Conservation (phyloP, 2,329 filamentous ascomycete species). For the Aspergillus unguis region DNA sequence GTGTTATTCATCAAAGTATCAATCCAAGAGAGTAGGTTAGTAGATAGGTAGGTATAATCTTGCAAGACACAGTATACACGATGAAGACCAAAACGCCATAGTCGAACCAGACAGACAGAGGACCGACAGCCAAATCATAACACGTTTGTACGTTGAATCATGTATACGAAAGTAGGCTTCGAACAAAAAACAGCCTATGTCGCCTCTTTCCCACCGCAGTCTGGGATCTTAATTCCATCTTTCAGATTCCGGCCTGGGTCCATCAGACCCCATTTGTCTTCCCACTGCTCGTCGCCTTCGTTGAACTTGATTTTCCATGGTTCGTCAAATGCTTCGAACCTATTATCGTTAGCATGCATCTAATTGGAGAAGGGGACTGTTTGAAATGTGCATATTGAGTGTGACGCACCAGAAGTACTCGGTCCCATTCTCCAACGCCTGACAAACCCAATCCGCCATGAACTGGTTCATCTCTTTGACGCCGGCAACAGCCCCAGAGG, state of each 20-base stretch:
- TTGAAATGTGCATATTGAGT: neutral
- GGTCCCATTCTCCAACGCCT: slow-evolving; percentile 73
- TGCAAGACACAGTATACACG: no score
- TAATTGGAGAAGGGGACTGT: neutral
- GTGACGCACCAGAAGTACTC: slow-evolving; percentile 80
- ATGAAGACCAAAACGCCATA: slow-evolving; percentile 1
- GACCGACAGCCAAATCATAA: slow-evolving; percentile 8
- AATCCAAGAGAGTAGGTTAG: neutral
- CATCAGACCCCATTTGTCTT: slow-evolving; percentile 94
- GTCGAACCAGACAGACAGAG: slow-evolving; percentile 6
- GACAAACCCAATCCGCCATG: slow-evolving; percentile 80
- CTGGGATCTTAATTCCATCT: slow-evolving; percentile 75
- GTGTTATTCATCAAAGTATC: neutral
- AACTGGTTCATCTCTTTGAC: slow-evolving; percentile 80
- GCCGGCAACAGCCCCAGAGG: slow-evolving; percentile 70
- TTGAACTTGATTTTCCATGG: slow-evolving; percentile 86
- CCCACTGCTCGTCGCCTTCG: slow-evolving; percentile 68
- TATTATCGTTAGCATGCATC: slow-evolving; percentile 28
- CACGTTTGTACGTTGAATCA: slow-evolving; percentile 17
- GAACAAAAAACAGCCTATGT: slow-evolving; percentile 21
- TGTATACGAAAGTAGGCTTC: slow-evolving; percentile 14
- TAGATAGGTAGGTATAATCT: neutral
- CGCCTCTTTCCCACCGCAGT: slow-evolving; percentile 74
- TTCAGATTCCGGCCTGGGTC: slow-evolving; percentile 82
- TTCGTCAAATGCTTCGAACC: slow-evolving; percentile 94